Conservation (phyloP, 805 yeast species). For the Starmera dryadoides region DNA sequence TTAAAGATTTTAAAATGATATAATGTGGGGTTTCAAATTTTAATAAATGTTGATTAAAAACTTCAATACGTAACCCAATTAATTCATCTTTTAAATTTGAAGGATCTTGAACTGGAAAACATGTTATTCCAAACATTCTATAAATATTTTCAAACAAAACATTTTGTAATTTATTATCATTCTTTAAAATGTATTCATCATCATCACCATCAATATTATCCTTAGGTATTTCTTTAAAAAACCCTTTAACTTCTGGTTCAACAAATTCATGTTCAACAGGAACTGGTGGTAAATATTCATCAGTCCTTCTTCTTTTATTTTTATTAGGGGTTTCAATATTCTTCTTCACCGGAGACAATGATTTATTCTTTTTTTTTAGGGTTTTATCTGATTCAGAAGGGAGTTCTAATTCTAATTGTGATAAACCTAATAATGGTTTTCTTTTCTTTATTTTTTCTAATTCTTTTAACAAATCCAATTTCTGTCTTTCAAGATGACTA, state of each 20-base stretch:
- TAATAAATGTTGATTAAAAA: slow-evolving; percentile 20
- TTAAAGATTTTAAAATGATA: slow-evolving; percentile 20
- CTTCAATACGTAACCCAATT: slow-evolving; percentile 32
- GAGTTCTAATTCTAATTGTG: slow-evolving; percentile 16
- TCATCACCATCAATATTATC: not conserved
- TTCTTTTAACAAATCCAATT: slow-evolving; percentile 15
- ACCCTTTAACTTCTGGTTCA: slow-evolving; percentile 17
- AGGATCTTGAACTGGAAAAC: slow-evolving; percentile 31
- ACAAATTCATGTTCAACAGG: slow-evolving; percentile 20
- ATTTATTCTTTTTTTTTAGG: slow-evolving; percentile 4
- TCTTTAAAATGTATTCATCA: not conserved
- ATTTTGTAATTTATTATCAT: slow-evolving; percentile 7
- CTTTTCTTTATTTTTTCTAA: slow-evolving; percentile 17
- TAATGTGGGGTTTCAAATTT: slow-evolving; percentile 29
- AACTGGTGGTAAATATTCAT: slow-evolving; percentile 13
- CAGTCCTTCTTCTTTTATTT: slow-evolving; percentile 7
- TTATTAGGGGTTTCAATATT: not conserved
- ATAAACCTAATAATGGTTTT: slow-evolving; percentile 18
- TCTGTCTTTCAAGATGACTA: slow-evolving; percentile 13
- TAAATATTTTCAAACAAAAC: slow-evolving; percentile 26
- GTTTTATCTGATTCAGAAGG: slow-evolving; percentile 2
- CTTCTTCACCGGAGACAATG: too few relatives aligned
- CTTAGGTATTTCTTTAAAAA: slow-evolving; percentile 6
- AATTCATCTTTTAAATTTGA: slow-evolving; percentile 20
- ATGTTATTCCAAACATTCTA: slow-evolving; percentile 31